Evolutionary conservation across 257 asterid species (phyloP), one percentile per base, ranked within the genome.

Genomic region (Cynanchum wilfordii): DNA sequence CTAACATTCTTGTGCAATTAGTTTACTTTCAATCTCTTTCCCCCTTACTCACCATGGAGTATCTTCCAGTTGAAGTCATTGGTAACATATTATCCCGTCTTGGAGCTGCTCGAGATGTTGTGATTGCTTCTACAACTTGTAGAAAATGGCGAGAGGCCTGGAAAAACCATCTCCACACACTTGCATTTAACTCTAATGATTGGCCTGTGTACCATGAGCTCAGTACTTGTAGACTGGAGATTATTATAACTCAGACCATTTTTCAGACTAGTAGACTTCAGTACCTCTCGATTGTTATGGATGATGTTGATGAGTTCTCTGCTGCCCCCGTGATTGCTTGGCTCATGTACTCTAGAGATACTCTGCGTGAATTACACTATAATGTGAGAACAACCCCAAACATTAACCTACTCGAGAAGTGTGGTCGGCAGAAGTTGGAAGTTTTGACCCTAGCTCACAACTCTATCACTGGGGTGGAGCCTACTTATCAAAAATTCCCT

Each of bases 61-160:
- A 75, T 81, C 92, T 92, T 82, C 98, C 98, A 2, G 96, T 92
- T 76, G 96, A 92, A 89, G 96, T 92, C 44, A 85, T 92, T 68
- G 98, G 98, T 55, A 92, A 90, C 83, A 88, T 92, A 76, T 82
- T 92, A 20, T 88, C 96, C 38, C 81, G 83, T 49, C 88, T 92
- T 3, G 96, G 88, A 73, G 90, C 96, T 66, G 98, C 98, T 4
- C 86, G 96, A 2, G 96, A 92, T 68, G 87, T 90, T 51, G 91
- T 92, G 66, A 83, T 90, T 76, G 98, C 98, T 51, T 88, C 98
- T 57, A 87, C 96, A 2, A 88, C 96, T 66, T 92, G 96, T 85
- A 83, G 89, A 33, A 88, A 88, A 69, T 92, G 96, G 96, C 88
- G 85, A 73, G 87, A 87, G 76, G 98, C 96, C 44, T 87, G 93